These are phyloP conservation scores for Vanrija pseudolonga DNA, from an alignment of 1,284 basidiomycete species.

Conservation along the genomic window DNA sequence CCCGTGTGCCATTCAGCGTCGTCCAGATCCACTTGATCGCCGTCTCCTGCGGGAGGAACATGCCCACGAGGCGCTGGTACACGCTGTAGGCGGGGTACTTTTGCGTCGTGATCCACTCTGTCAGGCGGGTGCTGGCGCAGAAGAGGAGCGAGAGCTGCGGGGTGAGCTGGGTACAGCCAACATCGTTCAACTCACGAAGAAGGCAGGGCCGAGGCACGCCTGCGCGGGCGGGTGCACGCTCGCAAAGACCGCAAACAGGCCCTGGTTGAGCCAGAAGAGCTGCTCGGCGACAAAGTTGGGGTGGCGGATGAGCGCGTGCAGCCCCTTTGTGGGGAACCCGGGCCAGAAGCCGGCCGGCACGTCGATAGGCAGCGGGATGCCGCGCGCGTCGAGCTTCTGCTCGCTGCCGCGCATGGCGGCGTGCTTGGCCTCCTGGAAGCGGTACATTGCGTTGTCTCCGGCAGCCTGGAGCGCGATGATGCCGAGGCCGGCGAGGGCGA, in stretches of 20 bases:
- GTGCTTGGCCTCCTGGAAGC: conserved; percentile 74
- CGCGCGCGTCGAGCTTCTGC: conserved; percentile 14
- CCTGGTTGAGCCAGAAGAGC: conserved; percentile 68
- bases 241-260: conserved; percentile 32
- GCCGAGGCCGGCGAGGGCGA: conserved; percentile 58
- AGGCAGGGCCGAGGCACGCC: neutral
- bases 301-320: conserved; percentile 83
- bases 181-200: conserved; percentile 42
- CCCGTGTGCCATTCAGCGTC: conserved; percentile 8
- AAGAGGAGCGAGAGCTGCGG: conserved; percentile 58
- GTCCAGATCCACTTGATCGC: conserved; percentile 43
- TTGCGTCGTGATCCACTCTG: conserved; percentile 68
- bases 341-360: conserved; percentile 59
- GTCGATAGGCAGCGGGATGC: conserved; percentile 15
- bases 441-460: conserved; percentile 87
- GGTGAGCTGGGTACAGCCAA: conserved; percentile 49
- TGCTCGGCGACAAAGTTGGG: conserved; percentile 91
- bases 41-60: conserved; percentile 67
- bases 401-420: conserved; percentile 24
- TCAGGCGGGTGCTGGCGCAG: conserved; percentile 67
- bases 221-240: neutral
- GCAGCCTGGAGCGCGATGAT: conserved; percentile 67
- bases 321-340: conserved; percentile 77
- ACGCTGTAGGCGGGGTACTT: conserved; percentile 76
- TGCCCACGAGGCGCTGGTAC: conserved; percentile 74